phyloP scores from a whole-genome alignment of 177 flowering plant species.

The Vitis hybrid region DNA sequence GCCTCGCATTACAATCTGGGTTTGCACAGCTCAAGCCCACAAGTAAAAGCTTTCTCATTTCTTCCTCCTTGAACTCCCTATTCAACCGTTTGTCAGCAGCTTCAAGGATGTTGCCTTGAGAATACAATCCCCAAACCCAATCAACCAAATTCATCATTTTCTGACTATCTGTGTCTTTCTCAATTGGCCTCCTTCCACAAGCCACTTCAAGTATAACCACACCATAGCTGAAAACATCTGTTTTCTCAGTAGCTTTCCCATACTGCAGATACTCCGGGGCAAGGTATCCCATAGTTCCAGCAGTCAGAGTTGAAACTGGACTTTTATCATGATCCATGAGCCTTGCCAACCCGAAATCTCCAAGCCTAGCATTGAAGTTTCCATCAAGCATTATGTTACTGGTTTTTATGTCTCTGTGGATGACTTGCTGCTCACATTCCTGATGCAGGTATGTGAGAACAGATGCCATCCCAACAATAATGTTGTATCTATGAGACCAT shows the following conservation, averaged over 20 bases:
- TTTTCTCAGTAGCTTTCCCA: slow-evolving; percentile 86
- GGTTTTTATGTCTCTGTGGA: slow-evolving; percentile 86
- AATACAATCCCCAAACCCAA: slow-evolving; percentile 82
- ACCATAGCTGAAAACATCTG: slow-evolving; percentile 84
- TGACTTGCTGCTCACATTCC: slow-evolving; percentile 93
- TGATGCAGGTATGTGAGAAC: slow-evolving; percentile 74
- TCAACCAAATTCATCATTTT: slow-evolving; percentile 81
- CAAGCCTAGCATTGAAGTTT: slow-evolving; percentile 67
- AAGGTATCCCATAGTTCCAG: slow-evolving; percentile 94
- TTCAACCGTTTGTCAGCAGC: slow-evolving; percentile 71
- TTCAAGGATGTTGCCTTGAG: slow-evolving; percentile 58
- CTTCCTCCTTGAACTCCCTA: slow-evolving; percentile 60
- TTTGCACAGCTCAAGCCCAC: slow-evolving; percentile 84
- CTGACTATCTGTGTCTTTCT: slow-evolving; percentile 43
- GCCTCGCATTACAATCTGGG: slow-evolving; percentile 71
- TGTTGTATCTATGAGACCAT: slow-evolving; percentile 70
- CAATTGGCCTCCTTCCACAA: slow-evolving; percentile 88
- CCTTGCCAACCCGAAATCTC: slow-evolving; percentile 91
- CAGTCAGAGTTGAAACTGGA: slow-evolving; percentile 81
- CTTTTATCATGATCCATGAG: slow-evolving; percentile 85
- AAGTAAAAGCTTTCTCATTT: slow-evolving; percentile 71
- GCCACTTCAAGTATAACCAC: slow-evolving; percentile 86
- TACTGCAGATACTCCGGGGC: slow-evolving; percentile 93
- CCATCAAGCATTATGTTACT: slow-evolving; percentile 82
- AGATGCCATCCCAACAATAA: slow-evolving; percentile 78